Evolutionary conservation across 768 basidiomycete genomes (phyloP), one percentile per base, ranked within the genome.

Genomic region (Podaxis sp.): DNA sequence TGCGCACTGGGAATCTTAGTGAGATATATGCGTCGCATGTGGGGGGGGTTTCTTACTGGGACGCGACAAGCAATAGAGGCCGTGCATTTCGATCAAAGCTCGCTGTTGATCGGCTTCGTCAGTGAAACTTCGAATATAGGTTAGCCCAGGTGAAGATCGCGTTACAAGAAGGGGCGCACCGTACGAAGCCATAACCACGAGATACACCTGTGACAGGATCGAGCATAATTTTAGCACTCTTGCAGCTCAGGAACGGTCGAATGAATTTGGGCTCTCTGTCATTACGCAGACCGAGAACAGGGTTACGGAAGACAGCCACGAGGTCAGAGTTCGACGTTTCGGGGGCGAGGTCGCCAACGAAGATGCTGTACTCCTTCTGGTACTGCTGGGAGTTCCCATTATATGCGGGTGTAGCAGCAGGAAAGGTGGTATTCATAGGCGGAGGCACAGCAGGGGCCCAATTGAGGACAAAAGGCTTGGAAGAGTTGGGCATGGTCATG

Each of bases 291-390:
- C 91, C 91, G 13, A 93, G 82, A 2, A 93, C 89, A 0, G 93
- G 93, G 72, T 95, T 93, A 68, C 92, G 88, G 74, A 94, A 93
- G 65, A 95, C 89, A 25, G 90, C 91, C 53, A 96, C 92, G n/a
- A 96, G 78, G 71, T 97, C 94, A n/a, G 90, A 90, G 74, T 96
- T 95, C 66, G 91, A 93, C 5, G 92, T 92, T 74, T 95, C 93
- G 9, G 93, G 90, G 2, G 93, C 93, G 47, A 97, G 82, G 73
- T 97, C 94, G 47, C 94, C 94, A 2, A 96, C 94, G 67, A 97
- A 97, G 57, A 97, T 93, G 72, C 91, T 93, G 70, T 90, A 95
- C 74, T 96, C 95, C 72, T 88, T 92, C 37, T 85, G 84, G 64
- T 83, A 89, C 37, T 57, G 58, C 52, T 59, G 62, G 7, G 58